Evolutionary conservation across 495 filamentous ascomycete species (phyloP).

Genomic region (Delitschia confertaspora): DNA sequence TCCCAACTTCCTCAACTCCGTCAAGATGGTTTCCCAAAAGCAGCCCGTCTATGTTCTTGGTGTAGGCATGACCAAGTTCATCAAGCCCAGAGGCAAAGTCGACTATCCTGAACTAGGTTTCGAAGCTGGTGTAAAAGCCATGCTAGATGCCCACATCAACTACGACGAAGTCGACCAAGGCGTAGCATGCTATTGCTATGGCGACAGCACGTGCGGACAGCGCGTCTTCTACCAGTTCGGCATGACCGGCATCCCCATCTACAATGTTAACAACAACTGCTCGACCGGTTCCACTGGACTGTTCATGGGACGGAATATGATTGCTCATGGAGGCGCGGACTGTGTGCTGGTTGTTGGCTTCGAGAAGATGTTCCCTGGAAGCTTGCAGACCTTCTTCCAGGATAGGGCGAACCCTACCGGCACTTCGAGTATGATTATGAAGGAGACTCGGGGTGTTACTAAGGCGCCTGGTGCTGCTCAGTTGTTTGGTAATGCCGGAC

Average conservation of each 20-base stretch:
- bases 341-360: conserved; percentile 89
- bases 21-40: conserved; percentile 36
- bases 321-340: conserved; percentile 69
- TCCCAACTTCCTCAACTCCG: not conserved
- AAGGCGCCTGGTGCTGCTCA: conserved; percentile 81
- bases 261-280: conserved; percentile 99
- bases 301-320: conserved; percentile 71
- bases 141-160: conserved; percentile 89
- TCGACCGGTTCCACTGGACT: conserved; percentile 85
- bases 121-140: conserved; percentile 89
- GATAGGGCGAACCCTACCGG: conserved; percentile 71
- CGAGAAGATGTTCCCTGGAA: conserved; percentile 96
- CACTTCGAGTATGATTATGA: conserved; percentile 69
- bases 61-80: conserved; percentile 98
- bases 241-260: conserved; percentile 89
- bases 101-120: conserved; percentile 86
- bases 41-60: conserved; percentile 78
- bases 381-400: conserved; percentile 66
- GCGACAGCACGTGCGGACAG: conserved; percentile 90
- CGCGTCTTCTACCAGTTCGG: conserved; percentile 98
- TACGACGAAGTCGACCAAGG: conserved; percentile 96
- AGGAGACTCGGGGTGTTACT: conserved; percentile 63
- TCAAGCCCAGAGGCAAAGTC: conserved; percentile 90
- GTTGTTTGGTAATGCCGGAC: conserved; percentile 90
- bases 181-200: conserved; percentile 96